A percentile compares a stretch with the other conserved stretches of the same genome.
Conservation (phyloP, 2,329 filamentous ascomycete genomes). For the Ophiostoma australiae region DNA sequence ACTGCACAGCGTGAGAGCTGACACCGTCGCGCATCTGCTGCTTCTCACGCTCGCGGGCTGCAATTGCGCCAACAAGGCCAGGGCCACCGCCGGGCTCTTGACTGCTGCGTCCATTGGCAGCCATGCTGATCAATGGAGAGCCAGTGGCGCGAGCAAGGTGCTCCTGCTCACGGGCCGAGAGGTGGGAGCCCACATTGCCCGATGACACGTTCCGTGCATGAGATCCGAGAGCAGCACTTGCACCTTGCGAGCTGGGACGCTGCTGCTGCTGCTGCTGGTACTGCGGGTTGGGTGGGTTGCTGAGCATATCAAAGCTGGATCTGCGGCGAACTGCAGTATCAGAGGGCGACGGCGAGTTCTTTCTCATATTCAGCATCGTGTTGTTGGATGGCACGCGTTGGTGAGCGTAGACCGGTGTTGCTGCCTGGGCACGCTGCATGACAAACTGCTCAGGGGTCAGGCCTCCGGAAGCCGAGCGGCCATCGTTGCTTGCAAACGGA, state of each 20-base stretch:
- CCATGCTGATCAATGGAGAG: conserved; percentile 67
- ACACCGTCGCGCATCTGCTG: conserved; percentile 63
- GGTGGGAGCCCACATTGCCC: conserved; percentile 44
- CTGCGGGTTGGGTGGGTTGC: conserved; percentile 36
- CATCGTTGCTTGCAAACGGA: conserved; percentile 44
- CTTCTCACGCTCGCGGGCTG: conserved; percentile 72
- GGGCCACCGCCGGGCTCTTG: conserved; percentile 49
- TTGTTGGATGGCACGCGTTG: conserved; percentile 55
- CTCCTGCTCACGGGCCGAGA: conserved; percentile 86
- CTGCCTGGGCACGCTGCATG: conserved; percentile 62
- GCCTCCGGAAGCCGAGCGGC: conserved; percentile 30
- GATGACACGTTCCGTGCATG: conserved; percentile 26
- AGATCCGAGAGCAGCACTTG: conserved; percentile 45
- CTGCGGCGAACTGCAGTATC: conserved; percentile 35
- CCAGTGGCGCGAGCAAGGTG: conserved; percentile 80
- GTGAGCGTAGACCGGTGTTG: conserved; percentile 55
- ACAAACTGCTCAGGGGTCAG: conserved; percentile 80
- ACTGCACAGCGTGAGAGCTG: conserved; percentile 65
- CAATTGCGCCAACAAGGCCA: conserved; percentile 73
- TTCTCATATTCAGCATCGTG: conserved; percentile 38
- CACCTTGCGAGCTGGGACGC: conserved; percentile 56
- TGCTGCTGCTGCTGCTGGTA: conserved; percentile 37
- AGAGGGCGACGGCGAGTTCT: conserved; percentile 42
- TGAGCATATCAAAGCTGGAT: conserved; percentile 40
- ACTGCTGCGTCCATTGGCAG: conserved; percentile 46